Evolutionary conservation across 352 stramenopile species (phyloP), one percentile per base, ranked within the genome.

Genomic region (Elongisporangium undulatum): DNA sequence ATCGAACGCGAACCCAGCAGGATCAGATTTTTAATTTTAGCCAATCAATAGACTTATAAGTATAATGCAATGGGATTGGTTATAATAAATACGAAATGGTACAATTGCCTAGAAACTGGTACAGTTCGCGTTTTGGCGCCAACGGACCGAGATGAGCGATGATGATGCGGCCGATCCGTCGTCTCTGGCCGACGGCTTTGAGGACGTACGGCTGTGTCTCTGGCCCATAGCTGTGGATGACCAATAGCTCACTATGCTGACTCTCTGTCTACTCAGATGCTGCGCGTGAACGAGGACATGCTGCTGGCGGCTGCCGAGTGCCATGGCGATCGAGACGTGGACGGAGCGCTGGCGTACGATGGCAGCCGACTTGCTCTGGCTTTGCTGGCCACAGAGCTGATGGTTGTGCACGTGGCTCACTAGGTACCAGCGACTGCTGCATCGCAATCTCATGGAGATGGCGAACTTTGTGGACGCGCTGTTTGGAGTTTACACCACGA

Each of bases 381-480:
- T n/a, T 8, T 21, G 55, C 10, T 45, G 20, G 7, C 26, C 15
- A 51, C 2, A 15, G 21, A 24, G 3, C 19, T 38, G 24, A 16
- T 56, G 38, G 15, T 29, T 22, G 9, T 19, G 29, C 12, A 20
- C 53, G 49, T 59, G 17, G 0, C 54, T 49, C 49, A 45, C 7
- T 23, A 91, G 79, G 2, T 90, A 91, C 58, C 83, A 93, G 64
- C 77, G 74, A 6, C 73, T 91, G 48, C 57, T 93, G 49, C 83
- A 93, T 53, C 77, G 75, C 23, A 82, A 91, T 50, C 58, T 93
- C 29, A 77, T 93, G 66, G 83, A 93, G 49, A 93, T 93, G 83
- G 79, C 83, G 24, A 73, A 85, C 53, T 93, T 91, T 56, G 78
- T 91, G 51, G 83, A 93, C 68, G 72, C 81, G 45, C 72, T 82